Conservation (phyloP, 129 eudicot species). For the Silybum marianum region DNA sequence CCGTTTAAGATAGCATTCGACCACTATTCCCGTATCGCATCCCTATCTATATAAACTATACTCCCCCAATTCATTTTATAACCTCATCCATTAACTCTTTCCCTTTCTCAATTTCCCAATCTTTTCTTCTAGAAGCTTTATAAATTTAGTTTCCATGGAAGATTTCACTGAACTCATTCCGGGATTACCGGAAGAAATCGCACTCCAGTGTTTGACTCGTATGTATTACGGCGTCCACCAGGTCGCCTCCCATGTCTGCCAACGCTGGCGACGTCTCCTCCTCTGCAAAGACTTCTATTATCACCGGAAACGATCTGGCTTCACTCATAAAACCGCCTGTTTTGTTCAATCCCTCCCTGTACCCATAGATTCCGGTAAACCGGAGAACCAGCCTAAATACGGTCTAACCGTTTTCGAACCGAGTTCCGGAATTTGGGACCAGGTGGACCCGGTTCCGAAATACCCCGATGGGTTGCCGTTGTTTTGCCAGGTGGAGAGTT, state of each 20-base stretch:
- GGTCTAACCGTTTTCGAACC: conserved; percentile 62
- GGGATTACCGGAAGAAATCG: conserved; percentile 75
- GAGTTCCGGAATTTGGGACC: conserved; percentile 45
- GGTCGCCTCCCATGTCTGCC: conserved; percentile 56
- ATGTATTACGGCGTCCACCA: conserved; percentile 60
- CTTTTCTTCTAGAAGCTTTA: conserved; percentile 24
- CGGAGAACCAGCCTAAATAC: conserved; percentile 48
- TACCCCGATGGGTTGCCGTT: conserved; percentile 70
- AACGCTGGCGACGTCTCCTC: conserved; percentile 61
- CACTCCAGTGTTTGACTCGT: conserved; percentile 79
- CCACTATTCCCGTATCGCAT: not conserved
- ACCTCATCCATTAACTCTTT: not conserved
- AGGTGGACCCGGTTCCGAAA: conserved; percentile 62
- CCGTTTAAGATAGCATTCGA: not conserved
- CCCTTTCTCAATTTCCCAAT: not conserved
- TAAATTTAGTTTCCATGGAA: conserved; percentile 13
- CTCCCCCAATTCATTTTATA: not conserved
- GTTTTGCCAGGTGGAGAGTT: conserved; percentile 71
- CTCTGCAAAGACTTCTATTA: conserved; percentile 51
- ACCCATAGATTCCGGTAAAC: conserved; percentile 31
- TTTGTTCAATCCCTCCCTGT: conserved; percentile 57
- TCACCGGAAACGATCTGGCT: conserved; percentile 55
- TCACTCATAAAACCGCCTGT: conserved; percentile 54
- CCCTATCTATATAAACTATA: conserved; percentile 10
- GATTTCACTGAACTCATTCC: conserved; percentile 59